Evolutionary conservation across 345 rosid species (phyloP).

Genomic region (Lepidium aucheri): DNA sequence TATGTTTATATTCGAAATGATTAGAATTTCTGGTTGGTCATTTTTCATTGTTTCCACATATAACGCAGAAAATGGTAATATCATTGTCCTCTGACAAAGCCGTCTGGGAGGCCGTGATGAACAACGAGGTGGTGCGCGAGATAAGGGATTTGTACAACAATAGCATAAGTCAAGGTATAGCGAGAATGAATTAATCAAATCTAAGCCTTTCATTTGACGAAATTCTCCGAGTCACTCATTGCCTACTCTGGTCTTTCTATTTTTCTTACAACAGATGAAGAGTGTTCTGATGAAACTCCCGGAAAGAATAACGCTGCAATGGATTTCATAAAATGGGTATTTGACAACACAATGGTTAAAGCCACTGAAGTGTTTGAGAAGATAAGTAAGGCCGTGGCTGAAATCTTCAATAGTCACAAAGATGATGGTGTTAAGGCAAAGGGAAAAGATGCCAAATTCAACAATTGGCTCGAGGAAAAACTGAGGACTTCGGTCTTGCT

Average conservation of each 20-base stretch:
- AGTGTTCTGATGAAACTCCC: constrained; percentile 35
- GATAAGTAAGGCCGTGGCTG: constrained; percentile 33
- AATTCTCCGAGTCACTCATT: neutral
- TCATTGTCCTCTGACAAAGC: constrained; percentile 81
- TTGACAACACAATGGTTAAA: constrained; percentile 46
- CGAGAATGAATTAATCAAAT: neutral
- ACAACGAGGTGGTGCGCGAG: constrained; percentile 69
- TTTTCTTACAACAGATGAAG: constrained; percentile 8
- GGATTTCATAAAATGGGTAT: constrained; percentile 47
- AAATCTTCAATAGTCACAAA: constrained; percentile 31
- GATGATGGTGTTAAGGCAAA: constrained; percentile 18
- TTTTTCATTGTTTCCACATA: neutral
- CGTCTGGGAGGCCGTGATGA: constrained; percentile 91
- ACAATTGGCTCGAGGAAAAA: constrained; percentile 48
- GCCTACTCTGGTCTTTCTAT: neutral
- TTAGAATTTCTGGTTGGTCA: neutral
- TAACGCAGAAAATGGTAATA: constrained; percentile 65
- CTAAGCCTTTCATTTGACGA: neutral
- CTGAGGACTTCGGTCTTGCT: constrained; percentile 65
- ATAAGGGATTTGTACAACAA: constrained; percentile 47
- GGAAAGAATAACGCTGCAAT: constrained; percentile 32
- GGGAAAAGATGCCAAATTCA: constrained; percentile 23
- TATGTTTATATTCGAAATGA: neutral
- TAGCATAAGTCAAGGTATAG: constrained; percentile 35
- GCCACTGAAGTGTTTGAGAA: constrained; percentile 39